Base-by-base conservation (phyloP, 2,329 filamentous ascomycete genomes). In the Xylaria sp. region DNA sequence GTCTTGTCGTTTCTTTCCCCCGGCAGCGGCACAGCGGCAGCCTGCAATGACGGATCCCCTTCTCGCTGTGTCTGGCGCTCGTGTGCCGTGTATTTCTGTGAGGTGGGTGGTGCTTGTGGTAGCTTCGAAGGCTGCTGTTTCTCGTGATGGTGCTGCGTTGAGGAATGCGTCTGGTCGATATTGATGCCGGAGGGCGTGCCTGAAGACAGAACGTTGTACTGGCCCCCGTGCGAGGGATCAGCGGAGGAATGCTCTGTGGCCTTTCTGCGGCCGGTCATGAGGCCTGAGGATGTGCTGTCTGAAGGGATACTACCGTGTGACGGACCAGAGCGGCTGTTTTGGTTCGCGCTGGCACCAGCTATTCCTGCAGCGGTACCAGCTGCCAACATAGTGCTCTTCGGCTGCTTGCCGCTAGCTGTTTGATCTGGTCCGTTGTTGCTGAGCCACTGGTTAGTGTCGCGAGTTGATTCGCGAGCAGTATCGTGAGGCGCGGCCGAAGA, bases 141-240 rank as follows among this genome's bases (percentile, higher is more conserved):
- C 14, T 17, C 47, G 17, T 32, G 50, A n/a, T 21, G 11, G 6
- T 42, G 19, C 36, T 53, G 19, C 34, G n/a, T 34, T 6, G 39
- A 24, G 14, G 21, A 17, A 21, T 39, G 39, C 1, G 17, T 8
- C 8, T 47, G 66, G 5, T 66, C 67, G 5, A 74, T 32, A 55
- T 72, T 73, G 36, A 75, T 67, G 2, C 75, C 75, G 0, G 74
- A 75, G 0, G 75, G 71, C 1, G 72, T 76, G 4, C 73, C 74
- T n/a, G 71, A 73, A 2, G 70, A 8, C 2, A 75, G 47, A 1
- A 71, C 50, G 21, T 74, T 71, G 59, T 77, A 75, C 27, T 72
- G 64, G 12, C 45, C 30, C 6, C 19, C 24, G 14, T 57, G 51
- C n/a, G 45, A 47, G 0, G 42, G 17, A n/a, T 24, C 24, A 9